Evolutionary conservation across 306 rosid genomes (phyloP).

Genomic region (Pyrus communis): DNA sequence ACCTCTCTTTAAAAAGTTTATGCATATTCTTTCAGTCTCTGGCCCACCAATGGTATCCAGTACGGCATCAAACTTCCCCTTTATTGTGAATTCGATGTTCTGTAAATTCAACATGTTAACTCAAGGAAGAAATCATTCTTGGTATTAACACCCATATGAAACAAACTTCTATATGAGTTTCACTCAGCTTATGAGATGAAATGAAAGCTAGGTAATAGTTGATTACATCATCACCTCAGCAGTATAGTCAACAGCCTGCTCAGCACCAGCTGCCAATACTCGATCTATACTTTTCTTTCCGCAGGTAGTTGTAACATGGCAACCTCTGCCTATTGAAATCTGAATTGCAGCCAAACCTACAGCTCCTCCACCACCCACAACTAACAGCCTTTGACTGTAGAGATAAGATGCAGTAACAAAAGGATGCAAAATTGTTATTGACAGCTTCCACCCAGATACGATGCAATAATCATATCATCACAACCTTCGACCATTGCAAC

Average conservation of each 20-base stretch:
- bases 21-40: constrained; percentile 70
- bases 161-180: background rate
- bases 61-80: constrained; percentile 88
- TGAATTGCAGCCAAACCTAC: constrained; percentile 85
- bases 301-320: constrained; percentile 78
- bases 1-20: constrained; percentile 72
- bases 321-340: constrained; percentile 75
- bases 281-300: constrained; percentile 66
- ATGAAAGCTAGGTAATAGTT: constrained; percentile 14
- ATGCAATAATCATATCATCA: background rate
- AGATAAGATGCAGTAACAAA: constrained; percentile 21
- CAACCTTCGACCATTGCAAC: background rate
- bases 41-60: constrained; percentile 87
- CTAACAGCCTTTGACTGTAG: constrained; percentile 72
- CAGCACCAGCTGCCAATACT: constrained; percentile 73
- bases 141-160: background rate
- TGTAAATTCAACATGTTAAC: constrained; percentile 17
- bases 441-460: background rate
- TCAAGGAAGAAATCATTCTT: background rate
- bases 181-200: constrained; percentile 7
- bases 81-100: constrained; percentile 61
- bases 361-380: constrained; percentile 98
- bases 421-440: background rate
- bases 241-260: constrained; percentile 84
- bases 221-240: constrained; percentile 54